Base-by-base conservation (phyloP, 495 filamentous ascomycete species). In the Aspergillus taichungensis region DNA sequence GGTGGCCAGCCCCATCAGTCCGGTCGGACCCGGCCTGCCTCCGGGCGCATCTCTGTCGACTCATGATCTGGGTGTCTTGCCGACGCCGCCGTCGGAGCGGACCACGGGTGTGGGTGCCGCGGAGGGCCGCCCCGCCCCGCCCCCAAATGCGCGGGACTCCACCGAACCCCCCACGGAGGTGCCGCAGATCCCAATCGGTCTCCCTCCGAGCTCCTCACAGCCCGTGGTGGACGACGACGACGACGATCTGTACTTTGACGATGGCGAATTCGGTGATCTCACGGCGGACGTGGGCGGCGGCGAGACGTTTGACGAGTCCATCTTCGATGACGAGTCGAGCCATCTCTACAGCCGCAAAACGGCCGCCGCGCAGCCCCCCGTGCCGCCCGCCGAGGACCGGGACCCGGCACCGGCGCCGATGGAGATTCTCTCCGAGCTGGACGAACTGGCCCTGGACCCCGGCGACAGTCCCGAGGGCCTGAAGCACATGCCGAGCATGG, bases 211-310 rank as follows among this genome's bases (percentile, higher is more conserved):
- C 18, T 2, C 24, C 11, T 30, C 42, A 13, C 30, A 34, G 7
- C 14, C 14, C 30, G 29, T 14, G 14, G 8, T 10, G 7, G 30
- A 37, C 30, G 50, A 64, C 12, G 69, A 78, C 28, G 77, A 81
- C 29, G 86, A 91, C 52, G 87, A 91, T 46, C 61, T 92, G 34
- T 92, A 92, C 54, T 92, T 85, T 49, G 82, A 90, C 45, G 84
- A 88, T 51, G 88, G 86, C 3, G 68, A 87, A 36, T 83, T 85
- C 53, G 80, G 76, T 56, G 69, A 75, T 14, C 49, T 73, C 10
- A 56, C 42, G 24, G 62, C 63, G 1, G 71, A 76, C 18, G 18
- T 24, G 8, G 69, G 64, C 24, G 75, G 78, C 33, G 75, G 72
- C 28, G 66, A 67, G 6, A 62, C 69, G 11, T 88, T 90, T 53